Percentiles rank a stretch among this genome's conserved stretches.
phyloP scores from a whole-genome alignment of 352 stramenopile genomes.

The Pythium volutum region DNA sequence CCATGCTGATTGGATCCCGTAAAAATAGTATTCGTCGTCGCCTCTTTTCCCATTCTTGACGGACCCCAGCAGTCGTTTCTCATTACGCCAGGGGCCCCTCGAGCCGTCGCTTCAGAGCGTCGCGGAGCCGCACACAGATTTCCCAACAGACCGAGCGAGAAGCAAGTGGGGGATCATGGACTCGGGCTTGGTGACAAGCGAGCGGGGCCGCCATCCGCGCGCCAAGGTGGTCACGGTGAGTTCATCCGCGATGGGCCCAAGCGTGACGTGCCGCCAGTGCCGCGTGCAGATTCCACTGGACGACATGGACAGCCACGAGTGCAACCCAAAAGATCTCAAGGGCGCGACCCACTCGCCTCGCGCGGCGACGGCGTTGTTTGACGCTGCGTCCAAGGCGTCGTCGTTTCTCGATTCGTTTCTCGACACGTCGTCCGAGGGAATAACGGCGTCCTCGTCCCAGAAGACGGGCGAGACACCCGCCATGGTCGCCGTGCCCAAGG shows the following conservation, averaged over 20 bases:
- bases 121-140: not conserved
- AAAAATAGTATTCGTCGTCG: not conserved
- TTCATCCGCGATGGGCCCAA: constrained; percentile 15
- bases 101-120: constrained; percentile 10
- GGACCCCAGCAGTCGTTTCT: constrained; percentile 5
- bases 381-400: constrained; percentile 14
- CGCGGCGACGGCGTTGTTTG: not conserved
- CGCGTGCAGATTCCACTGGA: constrained; percentile 49
- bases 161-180: constrained; percentile 33
- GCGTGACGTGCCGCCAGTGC: constrained; percentile 54
- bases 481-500: not conserved
- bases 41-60: not conserved
- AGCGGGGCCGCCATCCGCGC: constrained; percentile 22
- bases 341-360: constrained; percentile 15
- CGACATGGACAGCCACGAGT: constrained; percentile 67
- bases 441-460: constrained; percentile 3
- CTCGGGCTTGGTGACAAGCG: constrained; percentile 48
- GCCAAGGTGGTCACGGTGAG: constrained; percentile 12
- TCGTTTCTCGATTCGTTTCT: constrained; percentile 44
- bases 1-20: not conserved
- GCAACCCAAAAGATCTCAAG: constrained; percentile 27
- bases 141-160: not conserved
- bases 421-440: constrained; percentile 16
- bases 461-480: constrained; percentile 12
- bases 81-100: not conserved